These are phyloP conservation scores for Gautieria morchelliformis DNA, from an alignment of 768 basidiomycete species.

Conservation along the genomic window DNA sequence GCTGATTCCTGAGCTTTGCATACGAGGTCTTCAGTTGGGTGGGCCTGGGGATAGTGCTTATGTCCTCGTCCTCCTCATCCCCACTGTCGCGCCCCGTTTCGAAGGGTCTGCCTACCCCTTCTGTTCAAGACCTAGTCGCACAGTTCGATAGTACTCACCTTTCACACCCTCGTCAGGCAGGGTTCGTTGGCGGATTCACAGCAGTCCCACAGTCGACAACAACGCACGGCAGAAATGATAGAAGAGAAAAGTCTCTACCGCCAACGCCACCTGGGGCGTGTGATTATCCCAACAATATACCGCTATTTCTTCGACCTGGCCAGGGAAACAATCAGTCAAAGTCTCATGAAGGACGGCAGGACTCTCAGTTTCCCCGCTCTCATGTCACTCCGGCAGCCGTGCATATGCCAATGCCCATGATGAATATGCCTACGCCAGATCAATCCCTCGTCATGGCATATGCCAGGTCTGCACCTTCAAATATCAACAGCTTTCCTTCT, in stretches of 20 bases:
- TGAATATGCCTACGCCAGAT: neutral
- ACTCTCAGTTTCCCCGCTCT: neutral
- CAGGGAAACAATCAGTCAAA: neutral
- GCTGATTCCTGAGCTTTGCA: no score
- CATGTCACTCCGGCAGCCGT: slow-evolving; percentile 17
- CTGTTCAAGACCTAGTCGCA: neutral
- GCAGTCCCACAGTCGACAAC: slow-evolving; percentile 4
- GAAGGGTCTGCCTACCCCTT: neutral
- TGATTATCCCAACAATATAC: neutral
- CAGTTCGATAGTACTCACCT: slow-evolving; percentile 1
- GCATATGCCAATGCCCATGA: slow-evolving; percentile 25
- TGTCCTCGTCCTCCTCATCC: neutral
- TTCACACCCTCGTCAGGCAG: neutral
- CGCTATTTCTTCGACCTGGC: neutral
- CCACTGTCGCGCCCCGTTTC: neutral
- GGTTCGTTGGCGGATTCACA: slow-evolving; percentile 46
- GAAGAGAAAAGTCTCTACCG: slow-evolving; percentile 8
- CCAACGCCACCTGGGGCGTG: neutral
- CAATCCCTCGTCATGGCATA: slow-evolving; percentile 30
- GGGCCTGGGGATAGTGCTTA: neutral
- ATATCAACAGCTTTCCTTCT: slow-evolving; percentile 7
- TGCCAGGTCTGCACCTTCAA: slow-evolving; percentile 14
- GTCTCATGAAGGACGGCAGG: neutral
- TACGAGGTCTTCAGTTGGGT: neutral
- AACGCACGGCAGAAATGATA: slow-evolving; percentile 9